Percentiles rank a stretch among this genome's conserved stretches.
phyloP scores from a whole-genome alignment of 129 eudicot species.

The Saposhnikovia divaricata region DNA sequence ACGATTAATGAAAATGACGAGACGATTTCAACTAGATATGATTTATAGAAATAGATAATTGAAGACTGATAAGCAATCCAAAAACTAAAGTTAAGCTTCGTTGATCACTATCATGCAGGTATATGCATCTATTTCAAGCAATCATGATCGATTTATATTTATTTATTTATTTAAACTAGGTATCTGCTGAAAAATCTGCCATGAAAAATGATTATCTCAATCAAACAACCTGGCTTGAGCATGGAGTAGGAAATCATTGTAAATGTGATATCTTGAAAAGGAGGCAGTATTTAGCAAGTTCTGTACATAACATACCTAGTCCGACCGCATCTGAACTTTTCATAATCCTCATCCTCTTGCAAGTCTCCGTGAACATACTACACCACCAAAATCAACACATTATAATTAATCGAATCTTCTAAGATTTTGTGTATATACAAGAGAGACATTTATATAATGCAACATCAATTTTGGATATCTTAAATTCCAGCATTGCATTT shows the following conservation, averaged over 20 bases:
- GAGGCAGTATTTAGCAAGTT: background rate
- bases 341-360: constrained; percentile 74
- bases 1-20: background rate
- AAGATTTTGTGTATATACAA: too few relatives aligned
- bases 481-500: too few relatives aligned
- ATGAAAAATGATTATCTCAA: background rate
- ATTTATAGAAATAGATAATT: background rate
- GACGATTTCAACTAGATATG: background rate
- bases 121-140: too few relatives aligned
- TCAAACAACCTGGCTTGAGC: too few relatives aligned
- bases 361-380: constrained; percentile 60
- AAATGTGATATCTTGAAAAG: background rate
- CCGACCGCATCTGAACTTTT: constrained; percentile 65
- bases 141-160: too few relatives aligned
- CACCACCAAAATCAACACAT: constrained; percentile 2
- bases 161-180: too few relatives aligned
- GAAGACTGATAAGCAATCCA: background rate
- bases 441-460: too few relatives aligned
- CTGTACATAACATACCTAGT: constrained; percentile 31
- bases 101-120: too few relatives aligned
- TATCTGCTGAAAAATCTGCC: background rate
- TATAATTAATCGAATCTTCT: background rate
- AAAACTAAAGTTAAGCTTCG: background rate
- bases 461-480: too few relatives aligned
- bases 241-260: too few relatives aligned